Conservation (phyloP, 2,329 filamentous ascomycete genomes). For the Epicoccum nigrum region DNA sequence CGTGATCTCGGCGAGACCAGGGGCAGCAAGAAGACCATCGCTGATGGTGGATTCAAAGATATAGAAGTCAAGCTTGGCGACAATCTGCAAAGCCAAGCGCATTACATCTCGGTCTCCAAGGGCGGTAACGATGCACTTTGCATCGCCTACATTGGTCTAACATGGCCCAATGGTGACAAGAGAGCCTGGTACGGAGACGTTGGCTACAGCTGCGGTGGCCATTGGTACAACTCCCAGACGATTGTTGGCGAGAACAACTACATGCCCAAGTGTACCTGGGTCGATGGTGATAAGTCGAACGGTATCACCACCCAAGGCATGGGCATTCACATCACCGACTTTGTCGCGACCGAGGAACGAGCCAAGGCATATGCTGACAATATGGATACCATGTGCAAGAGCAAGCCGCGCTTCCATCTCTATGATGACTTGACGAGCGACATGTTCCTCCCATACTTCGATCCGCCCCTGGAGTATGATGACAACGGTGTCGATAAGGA, state of each 20-base stretch:
- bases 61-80: not conserved
- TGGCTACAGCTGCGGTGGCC: conserved; percentile 11
- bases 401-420: conserved; percentile 20
- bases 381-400: conserved; percentile 18
- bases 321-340: conserved; percentile 24
- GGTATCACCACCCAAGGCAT: conserved; percentile 17
- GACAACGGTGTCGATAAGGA: conserved; percentile 20
- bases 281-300: conserved; percentile 19
- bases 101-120: conserved; percentile 19
- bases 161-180: conserved; percentile 19
- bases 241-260: conserved; percentile 15
- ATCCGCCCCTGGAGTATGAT: conserved; percentile 33
- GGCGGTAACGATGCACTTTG: conserved; percentile 20
- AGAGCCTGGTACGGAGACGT: conserved; percentile 23
- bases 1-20: conserved; percentile 5
- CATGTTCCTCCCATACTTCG: conserved; percentile 31
- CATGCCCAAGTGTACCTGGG: conserved; percentile 19
- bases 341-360: conserved; percentile 15
- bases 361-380: conserved; percentile 11
- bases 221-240: conserved; percentile 22
- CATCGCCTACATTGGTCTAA: conserved; percentile 21
- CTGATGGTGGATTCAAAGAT: conserved; percentile 11
- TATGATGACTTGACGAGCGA: conserved; percentile 30
- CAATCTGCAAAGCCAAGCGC: conserved; percentile 6
- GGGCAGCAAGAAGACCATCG: conserved; percentile 11